phyloP scores from a whole-genome alignment of 768 basidiomycete species.

The Leucocoprinus sp. region DNA sequence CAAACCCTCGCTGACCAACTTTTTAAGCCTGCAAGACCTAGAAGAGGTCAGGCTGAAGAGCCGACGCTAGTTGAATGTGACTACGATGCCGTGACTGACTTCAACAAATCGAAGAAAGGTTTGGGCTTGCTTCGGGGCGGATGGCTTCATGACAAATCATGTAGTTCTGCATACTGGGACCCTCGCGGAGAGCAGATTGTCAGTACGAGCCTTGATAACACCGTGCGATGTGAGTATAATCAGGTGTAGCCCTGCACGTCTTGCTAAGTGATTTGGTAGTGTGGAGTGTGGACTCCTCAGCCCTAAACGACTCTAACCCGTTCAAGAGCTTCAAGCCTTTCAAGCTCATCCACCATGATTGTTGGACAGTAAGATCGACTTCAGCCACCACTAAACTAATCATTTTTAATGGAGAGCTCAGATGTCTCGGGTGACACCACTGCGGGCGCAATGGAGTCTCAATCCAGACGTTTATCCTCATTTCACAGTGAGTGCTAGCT shows the following conservation, averaged over 20 bases:
- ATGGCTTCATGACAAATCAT: conserved; percentile 66
- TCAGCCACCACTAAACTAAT: background rate
- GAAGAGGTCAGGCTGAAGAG: background rate
- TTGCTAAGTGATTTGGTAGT: conserved; percentile 34
- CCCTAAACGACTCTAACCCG: conserved; percentile 34
- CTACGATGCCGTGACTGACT: conserved; percentile 38
- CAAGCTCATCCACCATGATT: conserved; percentile 57
- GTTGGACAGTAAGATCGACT: conserved; percentile 59
- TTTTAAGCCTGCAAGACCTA: conserved; percentile 18
- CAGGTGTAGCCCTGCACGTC: background rate
- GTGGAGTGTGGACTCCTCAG: conserved; percentile 60
- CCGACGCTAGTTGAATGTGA: conserved; percentile 23
- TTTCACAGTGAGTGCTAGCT: conserved; percentile 52
- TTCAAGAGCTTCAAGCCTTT: conserved; percentile 64
- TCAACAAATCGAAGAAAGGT: conserved; percentile 43
- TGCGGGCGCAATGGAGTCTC: conserved; percentile 70
- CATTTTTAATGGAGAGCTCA: conserved; percentile 19
- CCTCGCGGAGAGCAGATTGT: conserved; percentile 70
- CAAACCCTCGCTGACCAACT: conserved; percentile 30
- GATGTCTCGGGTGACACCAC: conserved; percentile 77
- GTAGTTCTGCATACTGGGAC: conserved; percentile 84
- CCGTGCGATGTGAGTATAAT: conserved; percentile 49
- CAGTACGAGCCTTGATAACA: conserved; percentile 82
- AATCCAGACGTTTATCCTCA: conserved; percentile 79
- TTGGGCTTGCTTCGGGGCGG: conserved; percentile 51